Evolutionary conservation across 345 rosid genomes (phyloP).

Genomic region (Salix arbutifolia): DNA sequence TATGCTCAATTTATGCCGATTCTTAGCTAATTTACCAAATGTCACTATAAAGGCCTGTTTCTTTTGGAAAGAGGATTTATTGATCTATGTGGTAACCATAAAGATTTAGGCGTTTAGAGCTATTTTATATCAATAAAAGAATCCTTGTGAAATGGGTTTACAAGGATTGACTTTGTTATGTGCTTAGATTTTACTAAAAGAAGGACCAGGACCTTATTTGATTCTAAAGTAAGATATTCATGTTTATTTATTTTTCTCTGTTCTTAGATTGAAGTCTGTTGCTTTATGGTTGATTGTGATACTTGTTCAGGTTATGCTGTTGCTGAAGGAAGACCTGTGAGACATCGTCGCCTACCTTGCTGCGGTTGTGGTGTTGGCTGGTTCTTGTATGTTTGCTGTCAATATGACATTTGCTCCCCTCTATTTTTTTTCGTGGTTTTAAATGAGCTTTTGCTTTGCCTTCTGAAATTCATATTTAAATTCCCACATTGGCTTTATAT

Average conservation of each 20-base stretch:
- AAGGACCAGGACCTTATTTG: neutral
- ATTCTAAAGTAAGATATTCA: neutral
- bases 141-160: neutral
- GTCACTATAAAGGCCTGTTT: neutral
- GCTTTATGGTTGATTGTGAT: neutral
- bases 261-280: neutral
- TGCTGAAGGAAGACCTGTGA: constrained; percentile 83
- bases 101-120: neutral
- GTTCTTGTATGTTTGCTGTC: constrained; percentile 59
- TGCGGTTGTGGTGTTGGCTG: constrained; percentile 89
- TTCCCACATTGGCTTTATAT: neutral
- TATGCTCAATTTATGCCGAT: neutral
- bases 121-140: neutral
- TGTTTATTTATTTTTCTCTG: neutral
- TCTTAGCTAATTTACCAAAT: neutral
- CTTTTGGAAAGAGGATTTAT: neutral
- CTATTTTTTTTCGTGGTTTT: neutral
- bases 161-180: neutral
- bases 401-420: neutral
- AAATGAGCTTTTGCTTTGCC: neutral
- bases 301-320: constrained; percentile 56
- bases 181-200: neutral
- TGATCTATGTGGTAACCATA: neutral
- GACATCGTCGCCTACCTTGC: constrained; percentile 71
- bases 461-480: neutral